phyloP scores from a whole-genome alignment of 108 stramenopile species.

The Stephanodiscus triporus region DNA sequence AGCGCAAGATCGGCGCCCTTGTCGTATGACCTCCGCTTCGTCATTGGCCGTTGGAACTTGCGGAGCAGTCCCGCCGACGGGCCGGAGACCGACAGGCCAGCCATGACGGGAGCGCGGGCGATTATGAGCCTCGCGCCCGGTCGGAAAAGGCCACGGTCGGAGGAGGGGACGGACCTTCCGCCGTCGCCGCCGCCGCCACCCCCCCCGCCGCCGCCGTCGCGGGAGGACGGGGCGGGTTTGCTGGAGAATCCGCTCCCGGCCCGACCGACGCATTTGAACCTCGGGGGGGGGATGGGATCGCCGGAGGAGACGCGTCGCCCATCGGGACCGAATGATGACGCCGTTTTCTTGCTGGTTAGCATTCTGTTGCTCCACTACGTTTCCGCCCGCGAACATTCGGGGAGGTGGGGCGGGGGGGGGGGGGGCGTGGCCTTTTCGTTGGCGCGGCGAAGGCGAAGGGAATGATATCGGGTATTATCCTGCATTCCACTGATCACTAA shows the following conservation, averaged over 20 bases:
- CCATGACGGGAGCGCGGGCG: constrained; percentile 66
- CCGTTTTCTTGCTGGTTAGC: constrained; percentile 36
- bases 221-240: background rate
- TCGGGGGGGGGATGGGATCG: constrained; percentile 9
- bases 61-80: constrained; percentile 43
- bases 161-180: background rate
- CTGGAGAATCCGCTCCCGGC: constrained; percentile 32
- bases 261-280: constrained; percentile 27
- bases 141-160: constrained; percentile 44
- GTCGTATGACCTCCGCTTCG: constrained; percentile 74
- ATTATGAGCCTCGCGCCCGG: constrained; percentile 53
- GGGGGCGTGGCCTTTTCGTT: no score
- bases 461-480: no score
- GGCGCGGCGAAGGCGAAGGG: no score
- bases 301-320: constrained; percentile 47
- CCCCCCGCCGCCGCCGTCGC: no score
- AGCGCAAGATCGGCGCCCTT: constrained; percentile 68
- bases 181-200: no score
- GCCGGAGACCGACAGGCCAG: constrained; percentile 52
- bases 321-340: constrained; percentile 59
- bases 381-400: no score
- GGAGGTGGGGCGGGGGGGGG: no score
- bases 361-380: no score
- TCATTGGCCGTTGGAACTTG: constrained; percentile 84
- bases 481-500: no score